Evolutionary conservation across 2,329 filamentous ascomycete species (phyloP), one percentile per base, ranked within the genome.

Genomic region (Decorospora gaudefroyi): DNA sequence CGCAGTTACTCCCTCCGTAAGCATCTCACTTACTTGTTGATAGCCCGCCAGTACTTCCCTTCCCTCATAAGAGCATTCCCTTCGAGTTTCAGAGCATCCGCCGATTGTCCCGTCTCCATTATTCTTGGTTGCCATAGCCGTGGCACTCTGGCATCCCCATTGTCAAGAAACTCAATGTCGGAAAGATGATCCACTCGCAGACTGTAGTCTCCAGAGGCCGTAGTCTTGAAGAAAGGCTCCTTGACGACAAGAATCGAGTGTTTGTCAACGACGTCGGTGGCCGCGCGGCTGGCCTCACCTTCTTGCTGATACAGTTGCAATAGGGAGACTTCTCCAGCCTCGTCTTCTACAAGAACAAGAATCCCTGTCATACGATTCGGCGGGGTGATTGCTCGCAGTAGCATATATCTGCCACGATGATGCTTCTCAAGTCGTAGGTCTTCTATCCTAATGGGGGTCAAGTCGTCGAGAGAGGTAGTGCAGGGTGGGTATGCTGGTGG

Each of bases 131-230:
- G 55, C 74, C 74, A 78, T n/a, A 42, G 32, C 1, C 28, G 16
- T 1, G 77, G 77, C 9, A 79, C 57, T 4, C 59, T 67, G n/a
- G 62, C 36, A 27, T 79, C 72, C 12, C 53, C 31, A 0, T 51
- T 36, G 0, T 64, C 38, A 2, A 80, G 44, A 45, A 67, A 69
- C 3, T 74, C 46, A 12, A 82, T 50, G 42, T 83, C 79, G 11
- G 72, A 74, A 11, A 76, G 53, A 55, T 83, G 79, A 43, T 83
- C 79, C 5, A 81, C 75, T 4, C 78, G 71, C 16, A 83, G 22
- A 0, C 64, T 68, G 55, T 76, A 78, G 0, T 62, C 33, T 2
- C 73, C 73, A 18, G 74, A 59, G 0, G 56, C 59, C 16, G 67
- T 66, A 0, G 57, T 19, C 49, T 76, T 78, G 51, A 81, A 72